A percentile compares a stretch with the other conserved stretches of the same genome.
Conservation (phyloP, 192 early-diverging fungal species). For the Hyaloraphidium curvatum region DNA sequence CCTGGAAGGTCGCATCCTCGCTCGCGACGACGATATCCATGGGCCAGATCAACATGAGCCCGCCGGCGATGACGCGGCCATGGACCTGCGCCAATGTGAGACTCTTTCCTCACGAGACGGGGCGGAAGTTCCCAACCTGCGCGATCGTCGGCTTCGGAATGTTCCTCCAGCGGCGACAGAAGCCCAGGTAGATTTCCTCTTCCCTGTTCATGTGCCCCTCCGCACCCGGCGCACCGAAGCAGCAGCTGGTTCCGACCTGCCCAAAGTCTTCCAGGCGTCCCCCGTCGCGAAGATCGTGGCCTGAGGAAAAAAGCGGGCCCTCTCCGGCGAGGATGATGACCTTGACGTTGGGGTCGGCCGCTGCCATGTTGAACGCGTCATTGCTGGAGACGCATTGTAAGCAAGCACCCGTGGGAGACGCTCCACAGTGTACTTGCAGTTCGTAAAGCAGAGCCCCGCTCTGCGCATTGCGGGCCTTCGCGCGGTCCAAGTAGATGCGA, state of each 20-base stretch:
- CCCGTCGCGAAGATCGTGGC: neutral
- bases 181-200: constrained; percentile 2
- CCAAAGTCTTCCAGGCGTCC: neutral
- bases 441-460: neutral
- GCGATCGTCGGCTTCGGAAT: neutral
- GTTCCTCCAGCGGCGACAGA: neutral
- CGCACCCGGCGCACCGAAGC: neutral
- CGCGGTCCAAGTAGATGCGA: neutral
- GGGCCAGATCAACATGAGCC: neutral
- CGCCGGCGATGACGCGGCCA: neutral
- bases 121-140: neutral
- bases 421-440: neutral
- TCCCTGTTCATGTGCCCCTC: neutral
- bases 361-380: neutral
- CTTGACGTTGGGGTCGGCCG: neutral
- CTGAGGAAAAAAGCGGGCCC: neutral
- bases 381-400: neutral
- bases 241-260: neutral
- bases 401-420: neutral
- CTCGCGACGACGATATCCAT: neutral
- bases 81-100: neutral
- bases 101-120: neutral
- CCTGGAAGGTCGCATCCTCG: neutral
- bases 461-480: neutral
- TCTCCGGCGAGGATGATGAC: neutral